Evolutionary conservation across 805 yeast genomes (phyloP), one percentile per base, ranked within the genome.

Genomic region (Ogataea saltuana): DNA sequence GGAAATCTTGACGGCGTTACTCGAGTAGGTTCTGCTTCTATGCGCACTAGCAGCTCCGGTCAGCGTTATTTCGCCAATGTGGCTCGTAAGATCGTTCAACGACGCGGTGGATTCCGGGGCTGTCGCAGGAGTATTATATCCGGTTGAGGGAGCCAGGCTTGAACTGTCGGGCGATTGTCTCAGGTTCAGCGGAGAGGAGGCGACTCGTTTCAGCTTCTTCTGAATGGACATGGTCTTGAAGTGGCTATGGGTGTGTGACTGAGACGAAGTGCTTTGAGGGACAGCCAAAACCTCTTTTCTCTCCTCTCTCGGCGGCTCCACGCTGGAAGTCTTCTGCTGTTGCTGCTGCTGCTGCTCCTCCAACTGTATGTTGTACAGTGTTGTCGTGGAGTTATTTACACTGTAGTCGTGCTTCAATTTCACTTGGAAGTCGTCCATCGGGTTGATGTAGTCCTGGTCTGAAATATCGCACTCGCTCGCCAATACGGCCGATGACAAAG

Each of bases 161-260:
- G 50, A 25, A 10, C 29, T 29, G 7, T 49, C 58, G 10, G 51
- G 65, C 13, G 70, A 47, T 41, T 50, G 66, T 40, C 76, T 71
- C 19, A 78, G 57, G 8, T 75, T 85, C 42, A 84, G 70, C 9
- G 96, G 96, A 1, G 93, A 95, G 0, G 96, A 87, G 0, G 95
- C 90, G 1, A 85, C 95, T 48, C 95, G 71, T 47, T 93, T 69
- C 18, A 86, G 65, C 16, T 71, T 69, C 31, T 69, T 64, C 16
- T 67, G 74, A 29, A 73, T 56, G 1, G 56, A 51, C 17, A 44
- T 16, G 9, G 54, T 22, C 33, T 41, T 52, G 17, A 36, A 36
- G 19, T 36, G 39, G 15, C 29, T 16, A 18, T 36, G 39, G 4
- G 26, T 11, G 6, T 36, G 39, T 16, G 22, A 30, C n/a, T 16